Percentiles rank a stretch among this genome's conserved stretches.
Conservation (phyloP, 1,284 basidiomycete species). For the Fomitiporia mediterranea region DNA sequence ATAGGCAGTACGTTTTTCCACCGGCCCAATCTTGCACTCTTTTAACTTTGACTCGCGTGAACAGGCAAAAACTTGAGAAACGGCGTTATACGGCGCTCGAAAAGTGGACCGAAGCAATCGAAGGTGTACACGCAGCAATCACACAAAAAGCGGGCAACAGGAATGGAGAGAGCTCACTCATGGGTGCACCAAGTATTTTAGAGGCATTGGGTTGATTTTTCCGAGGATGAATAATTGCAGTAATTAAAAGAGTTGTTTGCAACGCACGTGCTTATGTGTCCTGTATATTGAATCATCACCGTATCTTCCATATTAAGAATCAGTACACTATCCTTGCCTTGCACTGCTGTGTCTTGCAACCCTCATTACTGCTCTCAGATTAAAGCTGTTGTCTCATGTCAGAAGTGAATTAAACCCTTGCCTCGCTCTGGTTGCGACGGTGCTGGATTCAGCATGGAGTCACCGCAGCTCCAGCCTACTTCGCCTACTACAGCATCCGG, state of each 20-base stretch:
- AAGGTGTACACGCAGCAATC: slow-evolving; percentile 65
- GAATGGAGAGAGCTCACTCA: slow-evolving; percentile 22
- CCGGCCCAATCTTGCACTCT: too few species aligned
- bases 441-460: too few species aligned
- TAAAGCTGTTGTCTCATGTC: too few species aligned
- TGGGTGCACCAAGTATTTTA: slow-evolving; percentile 11
- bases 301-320: background rate
- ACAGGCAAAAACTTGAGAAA: slow-evolving; percentile 77
- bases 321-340: background rate
- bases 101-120: slow-evolving; percentile 77
- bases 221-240: too few species aligned
- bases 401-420: too few species aligned
- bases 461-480: slow-evolving; percentile 21
- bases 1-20: slow-evolving; percentile 63
- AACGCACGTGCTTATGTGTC: background rate
- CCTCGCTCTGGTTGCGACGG: too few species aligned
- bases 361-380: slow-evolving; percentile 38
- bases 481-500: slow-evolving; percentile 30
- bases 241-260: too few species aligned
- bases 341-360: background rate
- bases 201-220: background rate
- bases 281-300: background rate
- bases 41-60: background rate
- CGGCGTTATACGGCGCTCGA: slow-evolving; percentile 79
- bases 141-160: slow-evolving; percentile 59